Conservation (phyloP, 768 basidiomycete species). For the Russula sp. region DNA sequence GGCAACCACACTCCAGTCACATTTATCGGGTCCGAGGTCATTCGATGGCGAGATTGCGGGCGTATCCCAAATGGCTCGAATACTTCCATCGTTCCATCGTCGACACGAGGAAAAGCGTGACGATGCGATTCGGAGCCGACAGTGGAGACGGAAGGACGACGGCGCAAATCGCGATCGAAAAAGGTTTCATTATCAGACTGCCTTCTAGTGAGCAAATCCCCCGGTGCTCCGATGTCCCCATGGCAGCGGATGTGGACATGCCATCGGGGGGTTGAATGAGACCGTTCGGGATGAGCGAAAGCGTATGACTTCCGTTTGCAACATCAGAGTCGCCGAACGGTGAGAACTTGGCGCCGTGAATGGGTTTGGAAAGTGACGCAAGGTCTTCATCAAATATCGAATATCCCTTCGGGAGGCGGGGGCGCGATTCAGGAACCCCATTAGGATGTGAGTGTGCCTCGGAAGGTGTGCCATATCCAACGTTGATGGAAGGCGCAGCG, state of each 20-base stretch:
- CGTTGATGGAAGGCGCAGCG: constrained; percentile 17
- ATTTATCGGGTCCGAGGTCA: constrained; percentile 33
- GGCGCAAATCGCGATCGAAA: constrained; percentile 53
- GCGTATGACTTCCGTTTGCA: constrained; percentile 42
- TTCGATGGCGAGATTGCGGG: constrained; percentile 33
- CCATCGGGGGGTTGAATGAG: constrained; percentile 50
- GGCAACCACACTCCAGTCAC: constrained; percentile 29
- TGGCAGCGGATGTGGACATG: constrained; percentile 4
- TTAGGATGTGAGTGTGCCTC: constrained; percentile 32
- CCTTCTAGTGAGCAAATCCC: constrained; percentile 42
- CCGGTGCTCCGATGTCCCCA: constrained; percentile 35
- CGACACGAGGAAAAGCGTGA: constrained; percentile 28
- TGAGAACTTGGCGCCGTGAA: constrained; percentile 44
- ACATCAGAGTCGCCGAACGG: constrained; percentile 52
- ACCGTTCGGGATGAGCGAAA: constrained; percentile 54
- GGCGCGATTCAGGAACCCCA: constrained; percentile 23
- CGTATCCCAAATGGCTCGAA: constrained; percentile 51
- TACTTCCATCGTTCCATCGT: constrained; percentile 38
- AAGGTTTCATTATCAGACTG: constrained; percentile 53
- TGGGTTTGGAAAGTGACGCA: constrained; percentile 35
- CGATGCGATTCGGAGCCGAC: constrained; percentile 27
- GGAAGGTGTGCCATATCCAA: constrained; percentile 28
- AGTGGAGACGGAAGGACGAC: constrained; percentile 23
- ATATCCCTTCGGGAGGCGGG: constrained; percentile 41
- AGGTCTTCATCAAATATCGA: constrained; percentile 43